These are phyloP conservation scores for Pseudocercospora fuligena DNA, from an alignment of 2,329 filamentous ascomycete species.

Conservation along the genomic window DNA sequence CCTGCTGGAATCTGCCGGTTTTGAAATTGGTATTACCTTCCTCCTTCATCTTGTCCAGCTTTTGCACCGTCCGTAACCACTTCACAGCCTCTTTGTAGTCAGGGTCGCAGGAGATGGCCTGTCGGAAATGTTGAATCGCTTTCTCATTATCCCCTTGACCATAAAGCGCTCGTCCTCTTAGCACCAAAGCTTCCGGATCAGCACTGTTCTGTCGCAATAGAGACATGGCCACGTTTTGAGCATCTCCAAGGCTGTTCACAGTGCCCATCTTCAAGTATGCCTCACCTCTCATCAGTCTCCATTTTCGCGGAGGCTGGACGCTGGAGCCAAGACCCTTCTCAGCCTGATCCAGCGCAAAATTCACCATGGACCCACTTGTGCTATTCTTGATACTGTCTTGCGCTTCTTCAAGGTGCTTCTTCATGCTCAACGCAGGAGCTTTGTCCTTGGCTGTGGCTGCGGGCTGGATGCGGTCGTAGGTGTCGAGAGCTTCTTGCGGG, in stretches of 20 bases:
- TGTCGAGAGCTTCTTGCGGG: slow-evolving; percentile 82
- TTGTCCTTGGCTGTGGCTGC: slow-evolving; percentile 83
- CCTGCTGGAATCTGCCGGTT: slow-evolving; percentile 75
- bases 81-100: slow-evolving; percentile 89
- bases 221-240: slow-evolving; percentile 88
- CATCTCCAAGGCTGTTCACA: slow-evolving; percentile 85
- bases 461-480: slow-evolving; percentile 79
- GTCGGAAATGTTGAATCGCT: slow-evolving; percentile 88
- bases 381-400: slow-evolving; percentile 76
- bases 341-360: slow-evolving; percentile 89
- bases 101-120: slow-evolving; percentile 87
- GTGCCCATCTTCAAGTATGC: slow-evolving; percentile 92
- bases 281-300: slow-evolving; percentile 90
- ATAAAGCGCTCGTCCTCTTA: slow-evolving; percentile 86
- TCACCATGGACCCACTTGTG: slow-evolving; percentile 84
- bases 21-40: slow-evolving; percentile 93
- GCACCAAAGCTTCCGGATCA: slow-evolving; percentile 90
- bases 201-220: slow-evolving; percentile 84
- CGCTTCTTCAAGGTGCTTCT: slow-evolving; percentile 78
- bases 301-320: slow-evolving; percentile 85
- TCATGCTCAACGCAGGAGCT: slow-evolving; percentile 81
- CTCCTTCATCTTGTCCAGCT: slow-evolving; percentile 89
- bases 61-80: slow-evolving; percentile 87
- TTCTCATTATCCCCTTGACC: slow-evolving; percentile 93
- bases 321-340: slow-evolving; percentile 75